Evolutionary conservation across 192 early-diverging fungal genomes (phyloP).

Genomic region (Spizellomyces sp.): DNA sequence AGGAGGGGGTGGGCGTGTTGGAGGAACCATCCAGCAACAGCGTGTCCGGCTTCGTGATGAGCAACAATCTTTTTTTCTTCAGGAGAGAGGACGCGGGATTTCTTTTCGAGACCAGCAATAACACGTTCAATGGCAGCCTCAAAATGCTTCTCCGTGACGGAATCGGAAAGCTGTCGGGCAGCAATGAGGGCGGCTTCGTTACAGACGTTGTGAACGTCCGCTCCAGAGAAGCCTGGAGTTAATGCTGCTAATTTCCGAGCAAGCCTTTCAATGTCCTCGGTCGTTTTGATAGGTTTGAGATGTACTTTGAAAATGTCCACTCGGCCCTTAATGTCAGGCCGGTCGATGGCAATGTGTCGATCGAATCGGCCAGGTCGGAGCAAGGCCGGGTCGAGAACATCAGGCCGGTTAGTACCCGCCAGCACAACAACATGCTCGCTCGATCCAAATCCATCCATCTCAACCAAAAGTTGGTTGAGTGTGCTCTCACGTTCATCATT

Average conservation of each 20-base stretch:
- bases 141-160: constrained; percentile 87
- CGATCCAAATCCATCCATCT: constrained; percentile 97
- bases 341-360: constrained; percentile 95
- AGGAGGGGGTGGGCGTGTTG: constrained; percentile 94
- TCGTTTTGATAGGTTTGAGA: constrained; percentile 77
- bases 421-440: constrained; percentile 91
- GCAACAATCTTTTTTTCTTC: constrained; percentile 99
- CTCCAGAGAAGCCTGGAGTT: constrained; percentile 98
- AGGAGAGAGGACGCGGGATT: constrained; percentile 89
- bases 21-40: constrained; percentile 97
- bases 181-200: constrained; percentile 99
- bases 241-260: constrained; percentile 88
- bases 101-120: constrained; percentile 97
- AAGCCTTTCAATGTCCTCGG: constrained; percentile 74
- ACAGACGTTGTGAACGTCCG: constrained; percentile 97
- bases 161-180: constrained; percentile 78
- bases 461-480: constrained; percentile 95
- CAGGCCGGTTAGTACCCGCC: constrained; percentile 97
- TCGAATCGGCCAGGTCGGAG: constrained; percentile 98
- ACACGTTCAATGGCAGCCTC: constrained; percentile 98
- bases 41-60: constrained; percentile 99
- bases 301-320: constrained; percentile 97
- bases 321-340: constrained; percentile 95
- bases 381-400: constrained; percentile 94
- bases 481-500: constrained; percentile 99